Percentiles rank a stretch among this genome's conserved stretches.
Evolutionary conservation across 2,329 filamentous ascomycete species (phyloP).

Genomic region (Talaromyces sp.): DNA sequence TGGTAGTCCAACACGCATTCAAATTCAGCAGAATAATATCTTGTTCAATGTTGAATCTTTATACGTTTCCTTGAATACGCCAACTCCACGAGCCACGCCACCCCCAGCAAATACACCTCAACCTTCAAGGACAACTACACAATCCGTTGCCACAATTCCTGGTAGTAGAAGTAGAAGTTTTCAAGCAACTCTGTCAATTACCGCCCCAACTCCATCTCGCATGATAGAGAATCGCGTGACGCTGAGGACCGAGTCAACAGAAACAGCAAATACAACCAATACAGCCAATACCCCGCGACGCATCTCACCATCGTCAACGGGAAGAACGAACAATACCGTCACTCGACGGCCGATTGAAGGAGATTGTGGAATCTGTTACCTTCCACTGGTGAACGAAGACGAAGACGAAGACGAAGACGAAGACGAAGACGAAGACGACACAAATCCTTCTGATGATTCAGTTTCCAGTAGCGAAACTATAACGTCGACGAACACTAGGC

Average conservation of each 20-base stretch:
- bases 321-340: neutral
- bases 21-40: neutral
- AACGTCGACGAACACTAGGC: neutral
- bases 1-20: neutral
- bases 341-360: constrained; percentile 3
- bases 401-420: constrained; percentile 3
- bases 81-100: neutral
- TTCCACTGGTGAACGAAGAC: neutral
- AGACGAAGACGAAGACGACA: constrained; percentile 1
- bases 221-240: neutral
- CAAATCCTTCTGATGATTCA: neutral
- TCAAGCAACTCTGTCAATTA: neutral
- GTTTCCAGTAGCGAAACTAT: neutral
- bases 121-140: neutral
- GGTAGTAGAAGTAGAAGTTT: neutral
- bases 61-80: neutral
- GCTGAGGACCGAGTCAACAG: neutral
- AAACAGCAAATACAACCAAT: neutral
- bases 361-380: constrained; percentile 7
- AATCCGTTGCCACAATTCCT: neutral
- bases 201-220: neutral
- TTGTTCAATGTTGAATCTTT: neutral
- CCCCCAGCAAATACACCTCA: neutral
- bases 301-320: neutral
- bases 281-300: neutral